Conservation (phyloP, 768 basidiomycete genomes). For the Trametes cinnabarina region DNA sequence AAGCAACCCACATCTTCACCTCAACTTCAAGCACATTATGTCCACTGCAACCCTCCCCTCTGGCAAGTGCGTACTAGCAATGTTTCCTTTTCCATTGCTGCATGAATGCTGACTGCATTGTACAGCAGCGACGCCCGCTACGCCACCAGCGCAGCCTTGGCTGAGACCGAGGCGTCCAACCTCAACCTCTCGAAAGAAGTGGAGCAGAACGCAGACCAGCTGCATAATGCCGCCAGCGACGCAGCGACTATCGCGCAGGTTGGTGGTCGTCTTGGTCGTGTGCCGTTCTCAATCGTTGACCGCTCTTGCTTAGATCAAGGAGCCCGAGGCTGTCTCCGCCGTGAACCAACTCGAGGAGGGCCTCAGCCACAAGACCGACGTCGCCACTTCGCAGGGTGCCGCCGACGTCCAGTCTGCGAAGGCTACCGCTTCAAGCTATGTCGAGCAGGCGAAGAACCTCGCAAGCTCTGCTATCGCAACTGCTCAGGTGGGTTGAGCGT, state of each 20-base stretch:
- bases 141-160: constrained; percentile 56
- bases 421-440: constrained; percentile 45
- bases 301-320: constrained; percentile 14
- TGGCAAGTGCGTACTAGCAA: constrained; percentile 12
- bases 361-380: constrained; percentile 40
- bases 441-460: constrained; percentile 53
- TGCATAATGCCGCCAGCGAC: constrained; percentile 46
- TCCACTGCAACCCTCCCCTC: constrained; percentile 16
- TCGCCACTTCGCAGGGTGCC: constrained; percentile 58
- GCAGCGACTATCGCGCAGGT: constrained; percentile 57
- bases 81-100: constrained; percentile 1
- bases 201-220: constrained; percentile 45
- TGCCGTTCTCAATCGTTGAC: not conserved
- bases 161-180: constrained; percentile 48
- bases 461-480: constrained; percentile 43
- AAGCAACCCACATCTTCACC: not conserved
- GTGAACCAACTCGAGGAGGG: constrained; percentile 31
- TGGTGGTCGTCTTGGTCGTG: not conserved
- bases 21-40: not conserved
- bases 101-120: not conserved
- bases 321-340: constrained; percentile 23
- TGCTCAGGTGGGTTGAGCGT: constrained; percentile 40
- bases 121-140: constrained; percentile 34
- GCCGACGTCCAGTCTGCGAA: constrained; percentile 47
- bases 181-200: constrained; percentile 41